Evolutionary conservation across 2,329 filamentous ascomycete genomes (phyloP).

Genomic region (Aspergillus phoenicis): DNA sequence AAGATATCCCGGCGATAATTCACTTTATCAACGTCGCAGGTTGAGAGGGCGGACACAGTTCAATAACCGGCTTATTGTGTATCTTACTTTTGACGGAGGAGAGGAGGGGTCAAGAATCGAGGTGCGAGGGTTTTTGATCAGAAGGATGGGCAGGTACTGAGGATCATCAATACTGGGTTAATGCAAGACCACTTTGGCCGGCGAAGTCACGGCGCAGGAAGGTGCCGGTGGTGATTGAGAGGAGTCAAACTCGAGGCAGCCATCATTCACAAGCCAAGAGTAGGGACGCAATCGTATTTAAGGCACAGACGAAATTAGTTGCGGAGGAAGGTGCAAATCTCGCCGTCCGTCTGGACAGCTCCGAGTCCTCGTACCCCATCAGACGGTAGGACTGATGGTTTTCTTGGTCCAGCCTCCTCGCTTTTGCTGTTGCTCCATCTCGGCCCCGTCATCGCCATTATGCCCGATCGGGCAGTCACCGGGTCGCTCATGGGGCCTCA

Average conservation of each 20-base stretch:
- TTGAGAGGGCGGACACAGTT: neutral
- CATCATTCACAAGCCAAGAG: neutral
- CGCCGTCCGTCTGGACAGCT: too few relatives aligned
- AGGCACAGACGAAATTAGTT: neutral
- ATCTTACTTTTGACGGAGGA: neutral
- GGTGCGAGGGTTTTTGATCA: neutral
- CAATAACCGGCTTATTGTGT: neutral
- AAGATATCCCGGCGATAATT: neutral
- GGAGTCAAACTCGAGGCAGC: neutral
- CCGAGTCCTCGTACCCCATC: too few relatives aligned
- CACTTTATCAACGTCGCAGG: neutral
- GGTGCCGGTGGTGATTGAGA: conserved; percentile 6
- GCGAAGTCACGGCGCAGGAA: conserved; percentile 4
- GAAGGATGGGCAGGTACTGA: too few relatives aligned
- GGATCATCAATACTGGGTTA: neutral
- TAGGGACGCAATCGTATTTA: conserved; percentile 9
- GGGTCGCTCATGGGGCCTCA: neutral
- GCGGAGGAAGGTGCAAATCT: neutral
- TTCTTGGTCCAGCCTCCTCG: conserved; percentile 24
- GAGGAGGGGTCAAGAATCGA: neutral
- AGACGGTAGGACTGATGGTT: neutral
- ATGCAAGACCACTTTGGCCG: neutral
- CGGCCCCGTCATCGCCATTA: conserved; percentile 8
- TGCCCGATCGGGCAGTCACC: conserved; percentile 11
- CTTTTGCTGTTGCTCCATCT: conserved; percentile 10